These are phyloP conservation scores for Pseudisothecium myosuroides DNA, from an alignment of 225 moss, liverwort and hornwort species.

Conservation along the genomic window DNA sequence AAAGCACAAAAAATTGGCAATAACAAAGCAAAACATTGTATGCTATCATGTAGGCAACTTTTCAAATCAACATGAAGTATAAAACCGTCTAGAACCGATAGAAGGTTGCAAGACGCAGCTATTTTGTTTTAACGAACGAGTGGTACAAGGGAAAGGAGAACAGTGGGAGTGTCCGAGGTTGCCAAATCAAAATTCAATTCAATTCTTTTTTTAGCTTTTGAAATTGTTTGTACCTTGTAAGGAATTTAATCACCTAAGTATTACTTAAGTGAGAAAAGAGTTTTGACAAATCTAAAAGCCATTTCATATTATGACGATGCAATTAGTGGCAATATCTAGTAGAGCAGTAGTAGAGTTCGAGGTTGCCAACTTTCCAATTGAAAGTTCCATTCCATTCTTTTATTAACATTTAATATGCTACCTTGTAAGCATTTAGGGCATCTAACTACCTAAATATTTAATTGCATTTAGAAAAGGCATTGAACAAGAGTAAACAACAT, in stretches of 20 bases:
- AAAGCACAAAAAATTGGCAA: rapidly evolving
- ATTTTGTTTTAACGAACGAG: not conserved
- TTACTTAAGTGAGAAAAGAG: rapidly evolving
- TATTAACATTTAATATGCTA: too few species aligned
- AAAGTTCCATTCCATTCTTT: not conserved
- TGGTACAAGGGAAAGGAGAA: too few species aligned
- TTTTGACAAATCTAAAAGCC: rapidly evolving
- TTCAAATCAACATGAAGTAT: not conserved
- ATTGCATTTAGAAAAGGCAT: not conserved
- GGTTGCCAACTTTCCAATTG: not conserved
- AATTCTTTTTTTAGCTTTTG: not conserved
- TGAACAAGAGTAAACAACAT: not conserved
- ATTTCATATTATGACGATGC: not conserved
- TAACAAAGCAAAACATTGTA: too few species aligned
- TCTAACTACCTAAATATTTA: not conserved
- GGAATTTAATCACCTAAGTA: too few species aligned
- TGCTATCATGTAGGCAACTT: not conserved
- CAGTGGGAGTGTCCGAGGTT: rapidly evolving
- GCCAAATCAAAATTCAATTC: rapidly evolving
- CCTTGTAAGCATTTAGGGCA: rapidly evolving
- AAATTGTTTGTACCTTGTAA: not conserved
- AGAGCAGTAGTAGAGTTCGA: rapidly evolving
- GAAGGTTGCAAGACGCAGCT: not conserved
- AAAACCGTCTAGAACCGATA: rapidly evolving
- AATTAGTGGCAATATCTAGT: not conserved